Evolutionary conservation across 2,329 filamentous ascomycete species (phyloP), one percentile per base, ranked within the genome.

Genomic region (Exophiala bonariae): DNA sequence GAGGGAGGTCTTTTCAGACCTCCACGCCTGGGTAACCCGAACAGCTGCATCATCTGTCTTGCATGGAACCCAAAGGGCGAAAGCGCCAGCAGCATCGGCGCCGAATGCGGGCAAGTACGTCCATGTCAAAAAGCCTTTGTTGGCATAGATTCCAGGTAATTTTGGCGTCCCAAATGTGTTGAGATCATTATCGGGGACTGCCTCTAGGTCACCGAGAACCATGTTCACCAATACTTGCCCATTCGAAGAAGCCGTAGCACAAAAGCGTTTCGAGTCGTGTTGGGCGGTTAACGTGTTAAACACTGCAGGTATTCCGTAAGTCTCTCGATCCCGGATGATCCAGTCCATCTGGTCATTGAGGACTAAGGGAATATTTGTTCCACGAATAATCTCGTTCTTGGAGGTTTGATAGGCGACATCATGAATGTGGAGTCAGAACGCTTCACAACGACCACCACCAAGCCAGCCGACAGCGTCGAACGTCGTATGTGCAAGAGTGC

Each of bases 221-320:
- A 76, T 66, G 19, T 68, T 60, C 1, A 66, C 63, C 59, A 70
- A 75, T 4, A 61, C 58, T n/a, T 66, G 62, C 0, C 70, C 71
- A 44, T 70, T 56, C 73, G 73, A 75, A 40, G 65, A 64, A 2
- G 70, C 69, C 8, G 59, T 63, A 19, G 77, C 54, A 3, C 62
- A 61, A 49, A 69, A 74, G 1, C 65, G 66, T 23, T 63, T 59
- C 13, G 51, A 56, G 17, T 64, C 60, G 33, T 64, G 60, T 19
- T 69, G 54, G 11, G 78, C 54, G 18, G 79, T 70, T 7, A 83
- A 69, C 0, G 73, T 65, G n/a, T 73, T 73, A 52, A 70, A 81
- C 0, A 82, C 52, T 63, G 83, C 83, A 1, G 79, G 79, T 73
- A 83, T 80, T 0, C 81, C 81, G 1, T 83, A 67, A 54, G 84